phyloP scores from a whole-genome alignment of 2,329 filamentous ascomycete species.

The Cucurbitaria berberidis region DNA sequence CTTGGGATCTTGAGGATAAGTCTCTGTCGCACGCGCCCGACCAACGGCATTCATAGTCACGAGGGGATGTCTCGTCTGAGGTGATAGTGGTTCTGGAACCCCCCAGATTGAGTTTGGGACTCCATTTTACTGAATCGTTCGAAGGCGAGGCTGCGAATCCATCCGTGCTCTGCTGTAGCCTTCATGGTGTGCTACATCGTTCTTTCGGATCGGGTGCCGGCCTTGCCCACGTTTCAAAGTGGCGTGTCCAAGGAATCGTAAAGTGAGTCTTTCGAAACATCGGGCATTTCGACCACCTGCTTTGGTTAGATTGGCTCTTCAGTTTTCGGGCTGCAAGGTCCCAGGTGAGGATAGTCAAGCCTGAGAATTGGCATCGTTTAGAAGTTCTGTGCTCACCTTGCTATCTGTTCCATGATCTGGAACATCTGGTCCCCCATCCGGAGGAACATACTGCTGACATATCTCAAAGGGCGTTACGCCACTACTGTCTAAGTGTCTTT shows the following conservation, averaged over 20 bases:
- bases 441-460: constrained; percentile 22
- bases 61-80: too few relatives aligned
- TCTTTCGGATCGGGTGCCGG: too few relatives aligned
- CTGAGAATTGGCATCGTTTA: constrained; percentile 3
- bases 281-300: background rate
- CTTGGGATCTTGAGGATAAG: too few relatives aligned
- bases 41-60: too few relatives aligned
- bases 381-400: constrained; percentile 2
- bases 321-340: background rate
- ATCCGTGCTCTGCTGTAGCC: too few relatives aligned
- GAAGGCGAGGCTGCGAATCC: too few relatives aligned
- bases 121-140: too few relatives aligned
- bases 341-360: background rate
- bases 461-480: constrained; percentile 7
- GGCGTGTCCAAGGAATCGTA: background rate
- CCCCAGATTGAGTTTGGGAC: too few relatives aligned
- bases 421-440: constrained; percentile 8
- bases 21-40: too few relatives aligned
- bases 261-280: background rate
- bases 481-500: constrained; percentile 18
- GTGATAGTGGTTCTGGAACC: too few relatives aligned
- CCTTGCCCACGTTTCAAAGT: too few relatives aligned
- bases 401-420: constrained; percentile 1
- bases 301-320: background rate
- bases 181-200: too few relatives aligned